These are phyloP conservation scores for Sisymbrium irio DNA, from an alignment of 345 rosid species.

Conservation along the genomic window DNA sequence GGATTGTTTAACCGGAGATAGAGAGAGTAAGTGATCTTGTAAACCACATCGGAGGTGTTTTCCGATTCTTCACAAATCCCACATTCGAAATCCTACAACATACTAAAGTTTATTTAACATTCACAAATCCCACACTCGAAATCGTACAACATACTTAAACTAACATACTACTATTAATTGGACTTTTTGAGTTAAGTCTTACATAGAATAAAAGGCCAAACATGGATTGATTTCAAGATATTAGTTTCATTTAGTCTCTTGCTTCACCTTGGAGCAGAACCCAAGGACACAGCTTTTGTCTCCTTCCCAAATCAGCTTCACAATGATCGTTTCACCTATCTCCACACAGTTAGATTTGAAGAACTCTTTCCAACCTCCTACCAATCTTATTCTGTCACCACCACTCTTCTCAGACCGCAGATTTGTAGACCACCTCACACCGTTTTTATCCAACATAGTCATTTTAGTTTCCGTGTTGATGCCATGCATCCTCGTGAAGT, in stretches of 20 bases:
- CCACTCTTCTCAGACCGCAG: not conserved
- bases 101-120: too few relatives aligned
- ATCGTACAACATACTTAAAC: too few relatives aligned
- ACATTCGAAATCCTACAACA: too few relatives aligned
- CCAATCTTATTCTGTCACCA: not conserved
- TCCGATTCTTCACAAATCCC: too few relatives aligned
- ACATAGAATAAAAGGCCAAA: too few relatives aligned
- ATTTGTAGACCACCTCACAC: conserved; percentile 13
- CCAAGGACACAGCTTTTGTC: conserved; percentile 14
- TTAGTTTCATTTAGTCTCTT: not conserved
- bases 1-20: too few relatives aligned
- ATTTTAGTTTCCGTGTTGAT: conserved; percentile 8
- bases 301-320: conserved; percentile 18
- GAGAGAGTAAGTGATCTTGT: too few relatives aligned
- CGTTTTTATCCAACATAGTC: conserved; percentile 19
- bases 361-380: conserved; percentile 16
- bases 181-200: too few relatives aligned
- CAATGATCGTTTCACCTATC: not conserved
- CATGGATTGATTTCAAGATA: not conserved
- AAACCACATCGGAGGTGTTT: too few relatives aligned
- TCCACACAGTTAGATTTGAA: conserved; percentile 20
- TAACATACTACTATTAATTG: too few relatives aligned
- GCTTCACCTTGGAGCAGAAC: conserved; percentile 22
- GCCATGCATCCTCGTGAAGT: not conserved
- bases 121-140: too few relatives aligned